phyloP scores from a whole-genome alignment of 1,284 basidiomycete genomes.

The Ceratobasidium sp. region DNA sequence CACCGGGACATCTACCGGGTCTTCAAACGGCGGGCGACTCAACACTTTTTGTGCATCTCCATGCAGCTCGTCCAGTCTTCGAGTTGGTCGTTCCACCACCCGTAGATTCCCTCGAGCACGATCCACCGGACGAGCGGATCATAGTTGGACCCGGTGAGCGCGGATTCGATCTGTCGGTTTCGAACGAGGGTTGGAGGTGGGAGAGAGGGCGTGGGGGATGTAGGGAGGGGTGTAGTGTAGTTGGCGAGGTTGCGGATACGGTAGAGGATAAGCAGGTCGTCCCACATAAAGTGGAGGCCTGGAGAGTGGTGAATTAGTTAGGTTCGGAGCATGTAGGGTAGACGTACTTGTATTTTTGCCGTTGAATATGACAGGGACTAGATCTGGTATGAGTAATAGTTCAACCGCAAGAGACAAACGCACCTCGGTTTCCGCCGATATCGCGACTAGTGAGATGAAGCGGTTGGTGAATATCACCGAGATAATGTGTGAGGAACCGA shows the following conservation, averaged over 20 bases:
- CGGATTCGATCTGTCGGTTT: conserved; percentile 67
- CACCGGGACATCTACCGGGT: conserved; percentile 60
- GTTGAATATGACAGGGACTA: conserved; percentile 55
- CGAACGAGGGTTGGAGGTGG: conserved; percentile 39
- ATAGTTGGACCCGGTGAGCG: conserved; percentile 85
- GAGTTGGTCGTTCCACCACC: conserved; percentile 71
- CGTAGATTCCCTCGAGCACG: conserved; percentile 82
- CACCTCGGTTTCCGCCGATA: conserved; percentile 81
- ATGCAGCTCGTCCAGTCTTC: conserved; percentile 66
- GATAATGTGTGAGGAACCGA: conserved; percentile 90
- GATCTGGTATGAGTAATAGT: conserved; percentile 24
- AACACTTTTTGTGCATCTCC: conserved; percentile 46
- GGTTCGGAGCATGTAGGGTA: no score
- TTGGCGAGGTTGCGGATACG: conserved; percentile 82
- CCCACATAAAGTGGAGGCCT: conserved; percentile 92
- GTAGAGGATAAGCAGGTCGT: conserved; percentile 82
- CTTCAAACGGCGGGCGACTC: conserved; percentile 23
- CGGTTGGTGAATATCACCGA: conserved; percentile 93
- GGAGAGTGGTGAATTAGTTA: conserved; percentile 54
- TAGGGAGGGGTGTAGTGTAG: conserved; percentile 77
- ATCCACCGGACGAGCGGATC: conserved; percentile 90
- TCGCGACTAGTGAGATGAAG: conserved; percentile 88
- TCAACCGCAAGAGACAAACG: background rate
- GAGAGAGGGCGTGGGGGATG: background rate
- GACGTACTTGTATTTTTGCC: conserved; percentile 51